Base-by-base conservation (phyloP, 129 eudicot genomes). In the carrot (Daucus carota) region DNA sequence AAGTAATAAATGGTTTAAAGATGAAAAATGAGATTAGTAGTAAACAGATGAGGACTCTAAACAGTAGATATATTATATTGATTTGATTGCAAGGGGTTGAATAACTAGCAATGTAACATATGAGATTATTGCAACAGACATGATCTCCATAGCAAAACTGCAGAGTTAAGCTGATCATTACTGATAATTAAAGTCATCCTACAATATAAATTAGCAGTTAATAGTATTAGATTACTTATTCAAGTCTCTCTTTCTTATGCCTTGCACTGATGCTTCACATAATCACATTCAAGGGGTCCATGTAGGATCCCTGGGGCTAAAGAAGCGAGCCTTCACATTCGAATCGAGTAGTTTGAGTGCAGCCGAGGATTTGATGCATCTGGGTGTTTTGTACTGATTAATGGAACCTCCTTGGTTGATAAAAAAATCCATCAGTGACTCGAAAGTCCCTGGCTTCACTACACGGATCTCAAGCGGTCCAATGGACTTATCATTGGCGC, bases 381-480 rank as follows among this genome's bases (percentile, higher is more conserved):
- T 80, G 22, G 97, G 97, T 54, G 97, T 89, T 67, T 92, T 92
- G 70, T 92, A 92, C 87, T 92, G 98, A 79, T 92, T 92, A 47
- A 92, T 90, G 18, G 98, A 92, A 8, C 90, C 98, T 26, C 97
- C 97, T 52, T 88, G 92, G 50, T 80, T 81, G 47, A 92, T 90
- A 47, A 80, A 84, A 79, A 87, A 78, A 70, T 92, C 98, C 98
- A 92, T 92, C 83, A 92, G 70, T 10, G 75, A 75, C 28, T 92
- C 98, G n/a, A 92, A 92, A 10, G 96, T 92, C 45, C 96, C 95
- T 0, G 87, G 41, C 82, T 88, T 81, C 81, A 92, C 96, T 2
- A 92, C 88, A 0, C 92, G 85, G 38, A 92, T 90, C 86, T 92
- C 96, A 60, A 92, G 88, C 12, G 96, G 98, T 47, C 98, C 98